These are phyloP conservation scores for Musa beccarii DNA, from an alignment of 176 grass and related monocot species.

Conservation along the genomic window DNA sequence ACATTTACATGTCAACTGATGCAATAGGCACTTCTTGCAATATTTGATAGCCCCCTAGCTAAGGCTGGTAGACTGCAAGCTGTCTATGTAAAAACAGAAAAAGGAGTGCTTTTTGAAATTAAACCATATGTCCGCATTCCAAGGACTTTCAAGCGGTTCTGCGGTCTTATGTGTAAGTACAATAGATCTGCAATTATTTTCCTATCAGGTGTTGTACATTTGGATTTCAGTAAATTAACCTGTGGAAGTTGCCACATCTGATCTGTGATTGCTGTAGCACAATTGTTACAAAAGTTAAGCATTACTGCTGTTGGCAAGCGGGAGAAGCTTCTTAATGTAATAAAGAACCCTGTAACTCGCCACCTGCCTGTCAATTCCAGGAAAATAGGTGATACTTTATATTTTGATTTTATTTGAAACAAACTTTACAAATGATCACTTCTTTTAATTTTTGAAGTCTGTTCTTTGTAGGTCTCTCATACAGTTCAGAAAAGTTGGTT, in stretches of 20 bases:
- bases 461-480: constrained; percentile 63
- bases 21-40: constrained; percentile 53
- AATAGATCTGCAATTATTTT: constrained; percentile 1
- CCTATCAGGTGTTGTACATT: neutral
- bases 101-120: constrained; percentile 89
- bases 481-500: constrained; percentile 74
- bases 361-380: constrained; percentile 61
- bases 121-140: constrained; percentile 91
- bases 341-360: constrained; percentile 89
- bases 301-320: too few species aligned
- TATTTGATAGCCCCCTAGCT: constrained; percentile 89
- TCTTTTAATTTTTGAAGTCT: constrained; percentile 6
- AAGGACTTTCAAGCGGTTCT: constrained; percentile 82
- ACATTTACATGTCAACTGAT: neutral
- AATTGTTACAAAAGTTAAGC: constrained; percentile 93
- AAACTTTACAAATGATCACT: neutral
- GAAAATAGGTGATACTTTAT: constrained; percentile 58
- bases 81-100: constrained; percentile 90
- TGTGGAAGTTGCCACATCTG: constrained; percentile 6
- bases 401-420: neutral
- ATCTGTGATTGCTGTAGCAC: constrained; percentile 38
- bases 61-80: constrained; percentile 91
- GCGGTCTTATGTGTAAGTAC: constrained; percentile 85
- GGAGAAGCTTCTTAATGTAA: constrained; percentile 81
- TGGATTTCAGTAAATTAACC: constrained; percentile 3